A percentile compares a stretch with the other conserved stretches of the same genome.
phyloP scores from a whole-genome alignment of 1,284 basidiomycete genomes.

The Melampsora larici-populina region DNA sequence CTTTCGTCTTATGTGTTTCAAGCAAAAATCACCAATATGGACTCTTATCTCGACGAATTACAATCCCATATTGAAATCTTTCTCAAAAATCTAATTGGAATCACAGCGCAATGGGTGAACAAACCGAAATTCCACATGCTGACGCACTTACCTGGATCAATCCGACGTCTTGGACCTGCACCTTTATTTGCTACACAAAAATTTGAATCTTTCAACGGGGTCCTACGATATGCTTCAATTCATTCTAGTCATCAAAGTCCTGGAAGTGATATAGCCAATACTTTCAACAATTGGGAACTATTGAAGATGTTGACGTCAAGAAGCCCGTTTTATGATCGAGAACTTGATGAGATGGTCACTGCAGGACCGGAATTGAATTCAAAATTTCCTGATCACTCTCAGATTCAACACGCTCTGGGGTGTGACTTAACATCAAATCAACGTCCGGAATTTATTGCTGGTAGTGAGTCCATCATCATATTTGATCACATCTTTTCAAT shows the following conservation, averaged over 20 bases:
- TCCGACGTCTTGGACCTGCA: constrained; percentile 18
- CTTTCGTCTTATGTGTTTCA: no score
- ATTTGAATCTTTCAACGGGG: constrained; percentile 7
- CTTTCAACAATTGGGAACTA: background rate
- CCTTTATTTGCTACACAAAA: background rate
- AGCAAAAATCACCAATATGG: constrained; percentile 53
- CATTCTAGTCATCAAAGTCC: background rate
- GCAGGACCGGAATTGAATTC: no score
- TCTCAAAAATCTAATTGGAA: background rate
- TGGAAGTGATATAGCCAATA: background rate
- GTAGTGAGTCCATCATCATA: no score
- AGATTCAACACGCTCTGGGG: no score
- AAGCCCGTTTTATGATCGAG: no score
- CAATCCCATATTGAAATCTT: background rate
- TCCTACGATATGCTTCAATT: background rate
- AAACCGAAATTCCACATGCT: constrained; percentile 10
- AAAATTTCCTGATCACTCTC: no score
- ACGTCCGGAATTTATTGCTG: no score
- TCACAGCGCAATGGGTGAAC: constrained; percentile 51
- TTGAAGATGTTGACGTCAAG: background rate
- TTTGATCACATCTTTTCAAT: no score
- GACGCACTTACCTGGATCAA: constrained; percentile 46
- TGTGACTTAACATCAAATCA: no score
- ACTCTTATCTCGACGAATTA: constrained; percentile 48
- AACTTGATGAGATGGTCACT: no score